phyloP scores from a whole-genome alignment of 1,139 yeast species.

The Yamadazyma jaroonii region DNA sequence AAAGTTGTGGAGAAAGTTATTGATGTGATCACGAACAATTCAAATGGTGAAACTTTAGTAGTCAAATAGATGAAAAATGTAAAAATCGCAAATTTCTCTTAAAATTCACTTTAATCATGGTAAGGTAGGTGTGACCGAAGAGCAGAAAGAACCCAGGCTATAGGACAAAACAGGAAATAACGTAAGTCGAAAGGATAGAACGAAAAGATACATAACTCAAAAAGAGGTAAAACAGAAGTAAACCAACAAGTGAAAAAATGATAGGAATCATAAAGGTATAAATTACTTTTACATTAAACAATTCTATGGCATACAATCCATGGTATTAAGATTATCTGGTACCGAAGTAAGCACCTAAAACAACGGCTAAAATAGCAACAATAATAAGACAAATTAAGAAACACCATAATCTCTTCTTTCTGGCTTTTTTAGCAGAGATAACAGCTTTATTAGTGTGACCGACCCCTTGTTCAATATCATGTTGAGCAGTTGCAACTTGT shows the following conservation, averaged over 20 bases:
- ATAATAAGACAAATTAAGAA: conserved; percentile 61
- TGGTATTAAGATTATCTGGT: conserved; percentile 12
- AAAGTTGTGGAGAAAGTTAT: conserved; percentile 27
- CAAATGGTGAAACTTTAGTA: conserved; percentile 39
- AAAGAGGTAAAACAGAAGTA: too few relatives aligned
- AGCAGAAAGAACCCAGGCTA: too few relatives aligned
- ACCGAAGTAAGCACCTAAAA: conserved; percentile 51
- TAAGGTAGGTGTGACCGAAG: too few relatives aligned
- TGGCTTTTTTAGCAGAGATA: conserved; percentile 81
- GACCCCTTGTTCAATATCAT: conserved; percentile 89
- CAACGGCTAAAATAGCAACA: conserved; percentile 64
- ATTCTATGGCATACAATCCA: conserved; percentile 2
- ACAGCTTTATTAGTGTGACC: conserved; percentile 94
- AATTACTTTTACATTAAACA: conserved; percentile 7
- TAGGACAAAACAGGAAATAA: too few relatives aligned
- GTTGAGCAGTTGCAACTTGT: conserved; percentile 80
- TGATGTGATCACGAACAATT: conserved; percentile 26
- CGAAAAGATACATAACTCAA: too few relatives aligned
- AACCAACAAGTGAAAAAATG: too few relatives aligned
- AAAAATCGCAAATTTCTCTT: too few relatives aligned
- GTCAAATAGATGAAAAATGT: conserved; percentile 2
- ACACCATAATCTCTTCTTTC: conserved; percentile 92
- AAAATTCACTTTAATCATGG: too few relatives aligned
- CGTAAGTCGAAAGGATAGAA: too few relatives aligned
- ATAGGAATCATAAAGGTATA: neutral